Conservation (phyloP, 164 flowering plant genomes). For the Cinnamomum micranthum region DNA sequence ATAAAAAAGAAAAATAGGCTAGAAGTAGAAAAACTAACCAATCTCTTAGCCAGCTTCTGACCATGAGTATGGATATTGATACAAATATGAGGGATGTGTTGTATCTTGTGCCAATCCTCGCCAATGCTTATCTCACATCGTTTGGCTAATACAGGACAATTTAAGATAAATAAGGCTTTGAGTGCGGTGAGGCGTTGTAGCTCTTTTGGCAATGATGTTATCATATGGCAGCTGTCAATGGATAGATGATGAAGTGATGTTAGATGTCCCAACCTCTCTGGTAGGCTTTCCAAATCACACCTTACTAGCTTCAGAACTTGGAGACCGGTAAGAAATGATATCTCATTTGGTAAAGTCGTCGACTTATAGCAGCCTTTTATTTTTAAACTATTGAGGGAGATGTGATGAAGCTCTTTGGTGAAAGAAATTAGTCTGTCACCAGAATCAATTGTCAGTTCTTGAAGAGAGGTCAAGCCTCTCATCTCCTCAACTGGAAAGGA, state of each 20-base stretch:
- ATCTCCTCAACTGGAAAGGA: neutral
- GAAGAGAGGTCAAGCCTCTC: neutral
- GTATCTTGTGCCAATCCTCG: neutral
- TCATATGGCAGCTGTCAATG: neutral
- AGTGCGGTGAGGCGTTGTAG: neutral
- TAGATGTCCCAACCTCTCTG: neutral
- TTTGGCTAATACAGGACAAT: neutral
- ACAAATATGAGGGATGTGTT: neutral
- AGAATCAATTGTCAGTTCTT: neutral
- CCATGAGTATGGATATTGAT: no score
- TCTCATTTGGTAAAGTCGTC: neutral
- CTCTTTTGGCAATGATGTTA: neutral
- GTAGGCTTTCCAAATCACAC: neutral
- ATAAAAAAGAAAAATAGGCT: no score
- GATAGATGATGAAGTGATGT: neutral
- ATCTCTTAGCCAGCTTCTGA: no score
- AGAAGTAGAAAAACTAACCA: no score
- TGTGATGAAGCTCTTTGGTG: slow-evolving; percentile 5
- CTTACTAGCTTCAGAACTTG: neutral
- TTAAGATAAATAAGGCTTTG: neutral
- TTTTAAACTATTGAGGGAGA: neutral
- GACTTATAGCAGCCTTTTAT: neutral
- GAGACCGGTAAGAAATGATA: neutral
- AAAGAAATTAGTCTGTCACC: neutral
- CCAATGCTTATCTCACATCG: neutral